Conservation (phyloP, 2,329 filamentous ascomycete genomes). For the Salinomyces thailandicus region DNA sequence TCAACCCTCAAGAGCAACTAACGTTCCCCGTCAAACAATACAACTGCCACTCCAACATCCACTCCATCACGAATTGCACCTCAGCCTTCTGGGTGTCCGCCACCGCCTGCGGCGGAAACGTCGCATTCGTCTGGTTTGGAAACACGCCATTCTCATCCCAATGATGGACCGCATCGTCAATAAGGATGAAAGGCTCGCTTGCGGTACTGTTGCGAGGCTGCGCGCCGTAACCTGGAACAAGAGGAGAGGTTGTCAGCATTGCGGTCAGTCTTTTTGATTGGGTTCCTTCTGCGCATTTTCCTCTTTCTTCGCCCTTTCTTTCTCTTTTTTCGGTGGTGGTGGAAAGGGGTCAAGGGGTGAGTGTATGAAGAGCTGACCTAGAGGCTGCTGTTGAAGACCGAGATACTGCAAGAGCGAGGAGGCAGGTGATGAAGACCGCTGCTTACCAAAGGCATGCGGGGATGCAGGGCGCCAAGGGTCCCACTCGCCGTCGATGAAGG, state of each 20-base stretch:
- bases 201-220: constrained; percentile 48
- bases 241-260: neutral
- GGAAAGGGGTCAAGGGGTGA: no score
- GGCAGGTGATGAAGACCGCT: neutral
- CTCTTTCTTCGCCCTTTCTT: no score
- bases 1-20: no score
- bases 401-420: neutral
- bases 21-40: no score
- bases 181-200: constrained; percentile 61
- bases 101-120: constrained; percentile 50
- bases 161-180: constrained; percentile 66
- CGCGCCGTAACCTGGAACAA: constrained; percentile 28
- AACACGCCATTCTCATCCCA: constrained; percentile 37
- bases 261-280: no score
- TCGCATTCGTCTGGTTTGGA: constrained; percentile 47
- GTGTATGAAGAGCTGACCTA: no score
- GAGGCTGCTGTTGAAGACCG: neutral
- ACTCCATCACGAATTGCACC: constrained; percentile 52
- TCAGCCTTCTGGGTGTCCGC: constrained; percentile 49
- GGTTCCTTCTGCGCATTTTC: no score
- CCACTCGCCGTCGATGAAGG: constrained; percentile 63
- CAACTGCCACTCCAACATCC: constrained; percentile 60
- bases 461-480: constrained; percentile 73
- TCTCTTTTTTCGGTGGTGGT: no score
- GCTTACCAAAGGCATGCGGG: constrained; percentile 50